Conservation (phyloP, 208 protist species). For the Trypanosoma caninum region DNA sequence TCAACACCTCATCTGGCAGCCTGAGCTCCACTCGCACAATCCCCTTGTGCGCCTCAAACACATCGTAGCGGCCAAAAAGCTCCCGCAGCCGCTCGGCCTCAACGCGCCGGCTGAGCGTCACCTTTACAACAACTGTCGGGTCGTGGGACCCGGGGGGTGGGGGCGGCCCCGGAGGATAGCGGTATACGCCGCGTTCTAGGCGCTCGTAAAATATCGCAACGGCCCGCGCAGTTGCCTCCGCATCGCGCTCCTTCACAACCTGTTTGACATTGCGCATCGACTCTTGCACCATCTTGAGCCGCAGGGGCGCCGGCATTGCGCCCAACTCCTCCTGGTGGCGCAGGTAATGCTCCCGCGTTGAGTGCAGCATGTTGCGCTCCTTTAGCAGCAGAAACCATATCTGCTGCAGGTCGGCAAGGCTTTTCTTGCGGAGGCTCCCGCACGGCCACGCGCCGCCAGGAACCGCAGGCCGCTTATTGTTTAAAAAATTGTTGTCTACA, state of each 20-base stretch:
- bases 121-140: constrained; percentile 51
- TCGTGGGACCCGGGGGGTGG: constrained; percentile 65
- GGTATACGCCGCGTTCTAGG: constrained; percentile 64
- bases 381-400: constrained; percentile 91
- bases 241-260: constrained; percentile 83
- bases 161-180: constrained; percentile 83
- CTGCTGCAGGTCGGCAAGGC: constrained; percentile 89
- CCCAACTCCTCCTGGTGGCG: constrained; percentile 89
- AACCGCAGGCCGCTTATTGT: constrained; percentile 83
- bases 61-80: constrained; percentile 76
- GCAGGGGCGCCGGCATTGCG: constrained; percentile 83
- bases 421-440: constrained; percentile 82
- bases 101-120: constrained; percentile 65
- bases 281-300: constrained; percentile 77
- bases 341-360: constrained; percentile 83
- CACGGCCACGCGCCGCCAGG: constrained; percentile 87
- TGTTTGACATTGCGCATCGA: constrained; percentile 81
- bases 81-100: constrained; percentile 61
- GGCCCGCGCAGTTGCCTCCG: constrained; percentile 62
- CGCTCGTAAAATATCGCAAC: constrained; percentile 68
- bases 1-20: constrained; percentile 60
- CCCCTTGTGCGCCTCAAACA: constrained; percentile 81
- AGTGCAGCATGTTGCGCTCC: constrained; percentile 91
- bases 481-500: constrained; percentile 85
- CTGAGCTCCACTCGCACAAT: constrained; percentile 66